These are phyloP conservation scores for Myrica gale DNA, from an alignment of 306 rosid species.

Conservation along the genomic window DNA sequence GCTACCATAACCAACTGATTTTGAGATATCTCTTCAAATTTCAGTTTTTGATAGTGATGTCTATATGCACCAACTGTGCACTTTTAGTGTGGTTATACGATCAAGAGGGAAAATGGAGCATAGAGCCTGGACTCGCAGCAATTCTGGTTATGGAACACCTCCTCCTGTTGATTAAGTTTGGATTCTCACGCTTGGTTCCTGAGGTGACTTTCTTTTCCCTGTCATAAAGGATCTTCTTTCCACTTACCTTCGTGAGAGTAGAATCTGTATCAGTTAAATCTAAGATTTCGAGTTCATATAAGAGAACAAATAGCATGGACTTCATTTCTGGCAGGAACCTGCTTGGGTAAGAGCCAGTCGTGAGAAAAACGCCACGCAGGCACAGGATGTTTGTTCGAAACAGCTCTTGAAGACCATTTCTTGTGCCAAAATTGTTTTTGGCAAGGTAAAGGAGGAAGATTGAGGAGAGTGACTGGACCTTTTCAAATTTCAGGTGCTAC, in stretches of 20 bases:
- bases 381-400: slow-evolving; percentile 71
- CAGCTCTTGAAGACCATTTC: slow-evolving; percentile 77
- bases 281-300: no score
- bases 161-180: slow-evolving; percentile 80
- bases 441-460: slow-evolving; percentile 31
- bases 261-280: not conserved
- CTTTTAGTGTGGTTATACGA: slow-evolving; percentile 89
- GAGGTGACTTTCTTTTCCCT: slow-evolving; percentile 46
- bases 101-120: slow-evolving; percentile 88
- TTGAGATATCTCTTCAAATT: slow-evolving; percentile 22
- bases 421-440: slow-evolving; percentile 38
- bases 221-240: not conserved
- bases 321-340: slow-evolving; percentile 67
- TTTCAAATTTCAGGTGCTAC: not conserved
- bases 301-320: not conserved
- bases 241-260: slow-evolving; percentile 2
- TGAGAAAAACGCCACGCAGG: slow-evolving; percentile 56
- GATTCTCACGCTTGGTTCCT: slow-evolving; percentile 86
- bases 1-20: slow-evolving; percentile 23
- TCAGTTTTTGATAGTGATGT: slow-evolving; percentile 77
- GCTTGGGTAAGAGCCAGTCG: slow-evolving; percentile 96
- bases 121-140: slow-evolving; percentile 96
- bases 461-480: slow-evolving; percentile 2
- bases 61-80: slow-evolving; percentile 96
- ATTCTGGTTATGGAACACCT: slow-evolving; percentile 86